phyloP scores from a whole-genome alignment of 1,284 basidiomycete genomes.

The Ceratobasidium sp. region DNA sequence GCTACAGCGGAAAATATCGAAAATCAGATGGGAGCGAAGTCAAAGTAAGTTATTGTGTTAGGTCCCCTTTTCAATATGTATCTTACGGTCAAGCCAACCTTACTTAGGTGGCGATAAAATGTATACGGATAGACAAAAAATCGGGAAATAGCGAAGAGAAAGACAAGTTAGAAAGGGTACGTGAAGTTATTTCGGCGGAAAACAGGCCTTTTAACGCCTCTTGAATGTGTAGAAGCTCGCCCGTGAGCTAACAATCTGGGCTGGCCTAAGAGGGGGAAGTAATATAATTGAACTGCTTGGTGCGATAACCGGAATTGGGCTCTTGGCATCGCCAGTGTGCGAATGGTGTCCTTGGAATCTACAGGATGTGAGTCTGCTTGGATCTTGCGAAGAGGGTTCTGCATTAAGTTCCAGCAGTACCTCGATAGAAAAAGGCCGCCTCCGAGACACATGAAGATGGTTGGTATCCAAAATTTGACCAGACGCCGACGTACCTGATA shows the following conservation, averaged over 20 bases:
- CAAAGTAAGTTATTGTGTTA: too few relatives aligned
- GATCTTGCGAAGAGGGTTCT: neutral
- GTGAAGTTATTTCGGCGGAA: too few relatives aligned
- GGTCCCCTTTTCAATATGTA: too few relatives aligned
- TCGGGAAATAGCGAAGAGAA: neutral
- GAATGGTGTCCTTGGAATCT: constrained; percentile 15
- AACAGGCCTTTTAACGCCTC: neutral
- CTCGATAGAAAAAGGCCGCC: constrained; percentile 2
- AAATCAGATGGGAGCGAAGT: neutral
- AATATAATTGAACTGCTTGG: constrained; percentile 20
- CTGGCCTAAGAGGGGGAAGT: neutral
- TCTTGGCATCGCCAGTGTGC: constrained; percentile 6
- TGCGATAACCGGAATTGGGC: neutral
- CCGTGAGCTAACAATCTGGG: constrained; percentile 19
- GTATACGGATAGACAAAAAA: constrained; percentile 1
- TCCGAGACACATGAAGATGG: constrained; percentile 18
- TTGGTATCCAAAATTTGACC: neutral
- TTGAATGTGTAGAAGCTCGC: constrained; percentile 11
- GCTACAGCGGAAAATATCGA: constrained; percentile 2
- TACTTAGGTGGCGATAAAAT: constrained; percentile 19
- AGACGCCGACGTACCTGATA: too few relatives aligned
- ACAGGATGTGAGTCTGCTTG: constrained; percentile 9
- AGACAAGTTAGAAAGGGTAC: neutral
- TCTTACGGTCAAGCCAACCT: too few relatives aligned
- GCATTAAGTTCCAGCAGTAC: neutral